Conservation (phyloP, 2,329 filamentous ascomycete genomes). For the Sporothrix sp. region DNA sequence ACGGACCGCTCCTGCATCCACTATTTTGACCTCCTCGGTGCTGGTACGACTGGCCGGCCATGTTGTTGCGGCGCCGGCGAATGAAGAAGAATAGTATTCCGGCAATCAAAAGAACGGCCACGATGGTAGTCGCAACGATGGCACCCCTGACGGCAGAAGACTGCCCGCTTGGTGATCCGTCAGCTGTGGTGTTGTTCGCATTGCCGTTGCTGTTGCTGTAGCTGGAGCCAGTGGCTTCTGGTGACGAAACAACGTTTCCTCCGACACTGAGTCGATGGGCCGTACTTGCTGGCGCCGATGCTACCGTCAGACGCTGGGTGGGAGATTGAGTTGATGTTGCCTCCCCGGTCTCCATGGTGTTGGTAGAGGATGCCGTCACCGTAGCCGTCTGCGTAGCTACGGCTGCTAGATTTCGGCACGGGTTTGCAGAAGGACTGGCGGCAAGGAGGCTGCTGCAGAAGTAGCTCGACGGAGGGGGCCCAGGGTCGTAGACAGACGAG, state of each 20-base stretch:
- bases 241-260: background rate
- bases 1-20: background rate
- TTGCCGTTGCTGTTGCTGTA: background rate
- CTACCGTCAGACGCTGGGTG: background rate
- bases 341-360: background rate
- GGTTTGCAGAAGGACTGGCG: constrained; percentile 3
- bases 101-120: constrained; percentile 30
- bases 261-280: background rate
- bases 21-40: background rate
- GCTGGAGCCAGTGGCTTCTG: background rate
- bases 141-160: constrained; percentile 33
- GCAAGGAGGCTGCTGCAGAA: constrained; percentile 19
- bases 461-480: constrained; percentile 25
- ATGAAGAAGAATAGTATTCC: constrained; percentile 30
- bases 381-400: background rate
- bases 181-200: background rate
- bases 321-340: background rate
- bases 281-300: background rate
- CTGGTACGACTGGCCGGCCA: constrained; percentile 1
- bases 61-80: constrained; percentile 18
- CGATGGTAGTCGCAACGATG: constrained; percentile 33
- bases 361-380: background rate
- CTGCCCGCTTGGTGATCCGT: constrained; percentile 15
- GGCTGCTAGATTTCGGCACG: background rate
- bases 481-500: constrained; percentile 26